A percentile compares a stretch with the other conserved stretches of the same genome.
These are phyloP conservation scores for Lachnellula occidentalis DNA, from an alignment of 2,329 filamentous ascomycete genomes.

Conservation along the genomic window DNA sequence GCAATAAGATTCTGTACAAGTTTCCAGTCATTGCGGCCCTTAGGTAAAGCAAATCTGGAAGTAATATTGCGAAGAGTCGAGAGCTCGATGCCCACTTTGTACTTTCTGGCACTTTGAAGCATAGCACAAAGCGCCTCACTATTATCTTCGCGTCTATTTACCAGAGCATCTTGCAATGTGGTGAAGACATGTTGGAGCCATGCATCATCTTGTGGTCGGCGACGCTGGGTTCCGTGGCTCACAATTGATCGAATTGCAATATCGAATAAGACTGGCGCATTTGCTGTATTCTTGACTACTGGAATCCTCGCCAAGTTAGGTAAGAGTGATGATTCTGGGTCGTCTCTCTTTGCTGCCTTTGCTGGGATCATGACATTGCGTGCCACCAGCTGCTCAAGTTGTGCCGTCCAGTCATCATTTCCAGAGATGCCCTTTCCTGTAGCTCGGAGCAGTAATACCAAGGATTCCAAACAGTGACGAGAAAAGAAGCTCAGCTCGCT, in stretches of 20 bases:
- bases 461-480: conserved; percentile 28
- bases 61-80: conserved; percentile 31
- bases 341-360: conserved; percentile 16
- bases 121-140: conserved; percentile 28
- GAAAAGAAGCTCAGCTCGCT: conserved; percentile 25
- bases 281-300: conserved; percentile 28
- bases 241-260: conserved; percentile 40
- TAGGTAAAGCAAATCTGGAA: conserved; percentile 23
- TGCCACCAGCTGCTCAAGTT: conserved; percentile 31
- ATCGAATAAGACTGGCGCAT: conserved; percentile 40
- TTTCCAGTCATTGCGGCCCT: conserved; percentile 33
- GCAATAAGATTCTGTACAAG: conserved; percentile 39
- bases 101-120: conserved; percentile 32
- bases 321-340: conserved; percentile 19
- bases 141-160: conserved; percentile 12
- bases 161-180: conserved; percentile 23
- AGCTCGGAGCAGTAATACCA: conserved; percentile 26
- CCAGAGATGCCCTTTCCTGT: conserved; percentile 2
- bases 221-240: conserved; percentile 38
- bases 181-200: conserved; percentile 47
- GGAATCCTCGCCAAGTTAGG: conserved; percentile 20
- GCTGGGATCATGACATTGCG: conserved; percentile 32
- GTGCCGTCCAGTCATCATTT: conserved; percentile 13
- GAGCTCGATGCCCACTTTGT: conserved; percentile 32
- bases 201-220: conserved; percentile 39